Percentiles rank a stretch among this genome's conserved stretches.
phyloP scores from a whole-genome alignment of 2,329 filamentous ascomycete species.

The Penicillium frequentans region DNA sequence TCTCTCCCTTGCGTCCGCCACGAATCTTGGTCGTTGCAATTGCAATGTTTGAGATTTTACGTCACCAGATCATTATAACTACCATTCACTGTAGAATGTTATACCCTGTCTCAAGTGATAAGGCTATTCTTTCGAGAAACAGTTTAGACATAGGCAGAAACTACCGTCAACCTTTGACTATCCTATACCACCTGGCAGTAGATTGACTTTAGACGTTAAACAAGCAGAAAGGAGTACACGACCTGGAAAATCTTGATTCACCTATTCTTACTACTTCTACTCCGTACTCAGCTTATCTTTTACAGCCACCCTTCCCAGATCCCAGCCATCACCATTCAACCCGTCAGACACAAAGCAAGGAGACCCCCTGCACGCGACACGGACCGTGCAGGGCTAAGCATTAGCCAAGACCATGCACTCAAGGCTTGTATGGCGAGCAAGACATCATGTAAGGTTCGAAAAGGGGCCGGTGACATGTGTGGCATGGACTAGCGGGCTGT shows the following conservation, averaged over 20 bases:
- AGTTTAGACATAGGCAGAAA: no score
- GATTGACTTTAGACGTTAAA: no score
- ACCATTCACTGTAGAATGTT: not conserved
- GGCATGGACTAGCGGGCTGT: not conserved
- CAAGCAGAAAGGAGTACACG: no score
- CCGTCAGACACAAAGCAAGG: not conserved
- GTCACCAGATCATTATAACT: not conserved
- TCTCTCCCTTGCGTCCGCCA: constrained; percentile 10
- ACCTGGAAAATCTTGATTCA: no score
- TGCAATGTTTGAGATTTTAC: not conserved
- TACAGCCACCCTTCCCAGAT: not conserved
- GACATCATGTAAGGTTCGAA: not conserved
- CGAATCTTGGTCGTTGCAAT: not conserved
- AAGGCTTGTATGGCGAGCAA: constrained; percentile 13
- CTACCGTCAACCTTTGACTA: no score
- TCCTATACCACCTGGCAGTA: no score
- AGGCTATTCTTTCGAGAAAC: not conserved
- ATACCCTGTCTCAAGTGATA: not conserved
- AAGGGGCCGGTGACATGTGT: not conserved
- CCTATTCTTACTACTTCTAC: no score
- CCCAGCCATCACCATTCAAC: not conserved
- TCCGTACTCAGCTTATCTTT: not conserved
- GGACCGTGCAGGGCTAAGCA: constrained; percentile 17
- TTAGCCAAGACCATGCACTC: constrained; percentile 16
- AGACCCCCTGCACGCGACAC: not conserved